A percentile compares a stretch with the other conserved stretches of the same genome.
phyloP scores from a whole-genome alignment of 2,329 filamentous ascomycete genomes.

The Blastomyces parvus region DNA sequence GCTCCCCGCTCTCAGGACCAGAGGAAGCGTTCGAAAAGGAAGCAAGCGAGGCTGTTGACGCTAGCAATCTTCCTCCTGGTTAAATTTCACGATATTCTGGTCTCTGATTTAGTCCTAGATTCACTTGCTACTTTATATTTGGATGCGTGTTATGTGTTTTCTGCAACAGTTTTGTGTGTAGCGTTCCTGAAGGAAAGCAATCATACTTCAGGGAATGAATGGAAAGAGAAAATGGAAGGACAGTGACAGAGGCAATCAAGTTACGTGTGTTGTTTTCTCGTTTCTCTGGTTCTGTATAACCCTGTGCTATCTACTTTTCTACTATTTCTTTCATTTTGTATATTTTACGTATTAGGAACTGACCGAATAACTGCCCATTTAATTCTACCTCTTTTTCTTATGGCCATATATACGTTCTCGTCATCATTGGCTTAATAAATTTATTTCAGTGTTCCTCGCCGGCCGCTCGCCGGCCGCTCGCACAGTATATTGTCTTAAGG shows the following conservation, averaged over 20 bases:
- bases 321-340: background rate
- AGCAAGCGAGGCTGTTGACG: constrained; percentile 88
- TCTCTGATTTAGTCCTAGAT: background rate
- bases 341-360: background rate
- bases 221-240: background rate
- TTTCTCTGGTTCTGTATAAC: background rate
- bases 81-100: constrained; percentile 35
- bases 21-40: constrained; percentile 72
- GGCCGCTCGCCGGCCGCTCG: background rate
- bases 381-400: background rate
- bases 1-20: constrained; percentile 72
- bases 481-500: background rate
- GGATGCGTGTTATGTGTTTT: background rate
- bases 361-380: background rate
- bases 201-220: background rate
- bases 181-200: constrained; percentile 4
- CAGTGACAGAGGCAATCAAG: background rate
- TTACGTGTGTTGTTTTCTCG: background rate
- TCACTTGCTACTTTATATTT: background rate
- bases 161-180: background rate
- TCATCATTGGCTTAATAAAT: background rate
- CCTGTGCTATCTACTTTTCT: background rate
- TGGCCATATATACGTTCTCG: background rate
- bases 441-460: background rate
- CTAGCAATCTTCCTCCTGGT: constrained; percentile 84